Evolutionary conservation across 768 basidiomycete genomes (phyloP).

Genomic region (Russula emetica): DNA sequence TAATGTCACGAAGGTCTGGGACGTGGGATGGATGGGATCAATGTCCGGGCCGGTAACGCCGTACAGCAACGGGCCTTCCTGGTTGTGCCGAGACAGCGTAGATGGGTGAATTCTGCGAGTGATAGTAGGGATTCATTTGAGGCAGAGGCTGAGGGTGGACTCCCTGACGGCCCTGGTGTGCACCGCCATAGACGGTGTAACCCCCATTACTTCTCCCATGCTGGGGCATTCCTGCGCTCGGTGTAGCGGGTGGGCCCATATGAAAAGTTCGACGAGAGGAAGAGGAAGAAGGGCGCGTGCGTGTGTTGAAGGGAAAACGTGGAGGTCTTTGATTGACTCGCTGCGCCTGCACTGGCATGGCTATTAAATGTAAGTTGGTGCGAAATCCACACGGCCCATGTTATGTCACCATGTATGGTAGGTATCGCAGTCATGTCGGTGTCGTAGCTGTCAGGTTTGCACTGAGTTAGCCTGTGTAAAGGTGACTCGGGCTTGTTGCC

Average conservation of each 20-base stretch:
- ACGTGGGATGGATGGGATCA: background rate
- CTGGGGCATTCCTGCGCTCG: constrained; percentile 12
- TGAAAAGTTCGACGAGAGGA: background rate
- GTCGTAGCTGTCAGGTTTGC: background rate
- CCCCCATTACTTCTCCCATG: constrained; percentile 9
- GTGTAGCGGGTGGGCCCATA: constrained; percentile 21
- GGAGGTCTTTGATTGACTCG: constrained; percentile 1
- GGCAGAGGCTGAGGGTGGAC: background rate
- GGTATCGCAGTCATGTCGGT: background rate
- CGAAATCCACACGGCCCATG: background rate
- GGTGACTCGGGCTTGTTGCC: constrained; percentile 8
- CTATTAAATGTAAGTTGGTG: background rate
- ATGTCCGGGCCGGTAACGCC: constrained; percentile 5
- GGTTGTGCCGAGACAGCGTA: background rate
- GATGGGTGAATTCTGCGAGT: background rate
- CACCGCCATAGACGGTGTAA: constrained; percentile 1
- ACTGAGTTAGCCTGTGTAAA: background rate
- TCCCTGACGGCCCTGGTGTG: background rate
- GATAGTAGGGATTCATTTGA: background rate
- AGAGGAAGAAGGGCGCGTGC: background rate
- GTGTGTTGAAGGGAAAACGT: background rate
- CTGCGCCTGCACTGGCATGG: background rate
- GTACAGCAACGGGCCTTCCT: background rate
- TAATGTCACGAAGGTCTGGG: background rate
- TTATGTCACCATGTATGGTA: background rate